These are phyloP conservation scores for Hypoxylon sp. DNA, from an alignment of 2,329 filamentous ascomycete genomes.

Conservation along the genomic window DNA sequence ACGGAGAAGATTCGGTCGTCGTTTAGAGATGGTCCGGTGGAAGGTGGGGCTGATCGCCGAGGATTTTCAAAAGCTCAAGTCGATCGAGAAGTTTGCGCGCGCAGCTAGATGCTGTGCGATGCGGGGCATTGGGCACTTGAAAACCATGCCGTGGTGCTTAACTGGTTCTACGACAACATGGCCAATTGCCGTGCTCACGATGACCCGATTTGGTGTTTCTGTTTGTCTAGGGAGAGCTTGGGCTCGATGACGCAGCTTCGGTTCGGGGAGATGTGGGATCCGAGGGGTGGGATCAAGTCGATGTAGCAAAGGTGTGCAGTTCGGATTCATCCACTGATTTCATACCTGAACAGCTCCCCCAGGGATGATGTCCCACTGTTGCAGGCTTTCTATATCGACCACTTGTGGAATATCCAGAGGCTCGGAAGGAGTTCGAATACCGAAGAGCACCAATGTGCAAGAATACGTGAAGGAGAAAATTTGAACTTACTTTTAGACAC, in stretches of 20 bases:
- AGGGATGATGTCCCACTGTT: slow-evolving; percentile 8
- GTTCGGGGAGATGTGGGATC: slow-evolving; percentile 45
- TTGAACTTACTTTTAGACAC: slow-evolving; percentile 69
- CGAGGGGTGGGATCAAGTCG: slow-evolving; percentile 45
- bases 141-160: slow-evolving; percentile 28
- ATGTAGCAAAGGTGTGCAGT: slow-evolving; percentile 38
- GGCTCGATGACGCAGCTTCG: slow-evolving; percentile 51
- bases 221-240: slow-evolving; percentile 27
- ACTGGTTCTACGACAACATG: slow-evolving; percentile 11
- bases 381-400: slow-evolving; percentile 23
- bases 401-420: slow-evolving; percentile 21
- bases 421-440: slow-evolving; percentile 46
- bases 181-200: slow-evolving; percentile 19
- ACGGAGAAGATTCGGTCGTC: slow-evolving; percentile 24
- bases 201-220: slow-evolving; percentile 21
- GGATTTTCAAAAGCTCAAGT: slow-evolving; percentile 46
- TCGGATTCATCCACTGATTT: slow-evolving; percentile 29
- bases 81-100: slow-evolving; percentile 45
- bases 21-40: slow-evolving; percentile 28
- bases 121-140: slow-evolving; percentile 47
- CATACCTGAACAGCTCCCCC: slow-evolving; percentile 24
- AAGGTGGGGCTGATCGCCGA: slow-evolving; percentile 48
- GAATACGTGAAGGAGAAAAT: slow-evolving; percentile 38
- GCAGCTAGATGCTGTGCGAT: slow-evolving; percentile 41
- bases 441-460: slow-evolving; percentile 39